Evolutionary conservation across 2,329 filamentous ascomycete species (phyloP), one percentile per base, ranked within the genome.

Genomic region (Emmonsiellopsis sp.): DNA sequence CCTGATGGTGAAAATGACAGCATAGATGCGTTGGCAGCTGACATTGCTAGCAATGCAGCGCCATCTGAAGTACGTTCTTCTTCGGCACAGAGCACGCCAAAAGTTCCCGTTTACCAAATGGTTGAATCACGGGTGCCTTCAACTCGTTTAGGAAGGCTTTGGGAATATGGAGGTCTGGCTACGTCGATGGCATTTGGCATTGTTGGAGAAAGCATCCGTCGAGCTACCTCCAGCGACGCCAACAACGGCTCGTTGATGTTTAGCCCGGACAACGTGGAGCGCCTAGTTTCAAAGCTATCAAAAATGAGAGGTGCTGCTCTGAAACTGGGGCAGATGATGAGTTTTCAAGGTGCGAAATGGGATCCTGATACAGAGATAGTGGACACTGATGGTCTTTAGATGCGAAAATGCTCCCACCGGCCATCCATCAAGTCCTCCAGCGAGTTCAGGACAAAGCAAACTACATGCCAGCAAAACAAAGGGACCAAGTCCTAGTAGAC

Each of bases 321-420:
- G 42, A 98, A 98, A 73, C 73, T 98, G 31, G 94, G 93, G 0
- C 93, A 98, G 74, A 93, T 97, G 87, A 86, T 98, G 77, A 96
- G 90, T 68, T 93, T 98, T 65, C 93, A 98, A 75, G 78, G 77
- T 78, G 58, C 52, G 62, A 60, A 52, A 33, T 31, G 11, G 48
- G 14, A 34, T 48, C 14, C 21, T 27, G 7, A 32, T 49, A 45
- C 13, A 36, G 17, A 21, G 37, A 50, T 8, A n/a, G 27, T n/a
- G 11, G 34, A 57, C 45, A 14, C 43, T 39, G 54, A 55, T 32
- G 14, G 51, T 32, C 36, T 42, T 51, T 54, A 78, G 93, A 98
- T 71, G 84, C 88, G 39, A 97, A 95, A 70, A 90, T 96, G 83
- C 80, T 98, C 8, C 93, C 93, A 0, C 82, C 81, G 0, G 82